A percentile compares a stretch with the other conserved stretches of the same genome.
Evolutionary conservation across 1,139 yeast species (phyloP).

Genomic region (Zygosaccharomyces sapae): DNA sequence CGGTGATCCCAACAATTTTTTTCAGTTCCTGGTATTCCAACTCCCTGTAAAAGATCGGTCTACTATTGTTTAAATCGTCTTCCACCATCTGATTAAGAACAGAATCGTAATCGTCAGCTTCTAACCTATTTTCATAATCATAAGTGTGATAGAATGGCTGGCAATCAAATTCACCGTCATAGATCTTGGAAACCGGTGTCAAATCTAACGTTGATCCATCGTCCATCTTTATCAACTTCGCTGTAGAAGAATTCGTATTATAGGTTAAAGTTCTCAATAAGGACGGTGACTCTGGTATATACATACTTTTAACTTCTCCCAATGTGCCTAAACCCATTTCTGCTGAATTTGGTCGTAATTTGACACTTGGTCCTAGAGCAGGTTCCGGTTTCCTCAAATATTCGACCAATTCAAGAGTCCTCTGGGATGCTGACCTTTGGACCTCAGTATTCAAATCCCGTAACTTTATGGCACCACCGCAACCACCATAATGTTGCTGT

Average conservation of each 20-base stretch:
- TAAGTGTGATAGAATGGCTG: conserved; percentile 23
- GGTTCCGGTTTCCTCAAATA: conserved; percentile 17
- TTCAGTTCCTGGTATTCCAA: conserved; percentile 26
- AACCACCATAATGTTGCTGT: neutral
- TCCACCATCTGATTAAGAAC: conserved; percentile 21
- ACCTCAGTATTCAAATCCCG: conserved; percentile 9
- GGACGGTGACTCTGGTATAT: conserved; percentile 20
- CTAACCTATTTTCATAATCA: conserved; percentile 25
- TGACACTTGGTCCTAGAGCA: conserved; percentile 1
- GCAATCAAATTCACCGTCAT: conserved; percentile 18
- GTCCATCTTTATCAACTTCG: conserved; percentile 4
- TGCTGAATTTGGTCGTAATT: conserved; percentile 1
- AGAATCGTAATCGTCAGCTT: conserved; percentile 22
- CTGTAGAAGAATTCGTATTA: neutral
- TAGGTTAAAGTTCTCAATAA: conserved; percentile 9
- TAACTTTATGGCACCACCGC: conserved; percentile 8
- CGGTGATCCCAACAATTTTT: conserved; percentile 13
- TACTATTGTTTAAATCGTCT: conserved; percentile 18
- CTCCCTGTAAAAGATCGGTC: conserved; percentile 25
- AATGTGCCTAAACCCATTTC: conserved; percentile 4
- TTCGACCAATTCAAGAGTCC: conserved; percentile 10
- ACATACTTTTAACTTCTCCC: conserved; percentile 12
- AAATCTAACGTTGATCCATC: conserved; percentile 10
- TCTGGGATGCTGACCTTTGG: neutral
- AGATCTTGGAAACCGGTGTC: conserved; percentile 8